Evolutionary conservation across 257 asterid species (phyloP).

Genomic region (Hygrophila difformis): DNA sequence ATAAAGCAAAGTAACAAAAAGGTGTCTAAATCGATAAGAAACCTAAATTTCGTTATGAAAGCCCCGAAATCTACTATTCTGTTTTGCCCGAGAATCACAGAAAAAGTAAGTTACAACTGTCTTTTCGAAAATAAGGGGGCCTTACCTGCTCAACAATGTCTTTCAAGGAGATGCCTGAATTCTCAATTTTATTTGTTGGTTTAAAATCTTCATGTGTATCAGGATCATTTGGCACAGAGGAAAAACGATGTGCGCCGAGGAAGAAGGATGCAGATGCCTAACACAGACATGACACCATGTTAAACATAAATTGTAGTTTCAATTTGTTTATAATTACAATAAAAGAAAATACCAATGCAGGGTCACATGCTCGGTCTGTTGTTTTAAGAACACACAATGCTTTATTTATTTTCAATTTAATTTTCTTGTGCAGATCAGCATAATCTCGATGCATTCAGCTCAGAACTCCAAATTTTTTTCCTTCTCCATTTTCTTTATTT

Average conservation of each 20-base stretch:
- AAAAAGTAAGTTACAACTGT: not conserved
- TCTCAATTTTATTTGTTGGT: constrained; percentile 56
- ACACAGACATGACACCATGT: constrained; percentile 11
- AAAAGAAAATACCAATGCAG: too few species aligned
- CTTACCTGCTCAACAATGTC: constrained; percentile 79
- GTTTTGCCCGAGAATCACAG: not conserved
- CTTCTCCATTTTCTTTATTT: too few species aligned
- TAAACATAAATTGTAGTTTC: constrained; percentile 8
- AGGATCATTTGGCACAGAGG: constrained; percentile 63
- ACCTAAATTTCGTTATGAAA: not conserved
- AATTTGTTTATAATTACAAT: too few species aligned
- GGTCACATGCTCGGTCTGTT: too few species aligned
- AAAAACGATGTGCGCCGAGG: constrained; percentile 32
- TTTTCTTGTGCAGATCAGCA: too few species aligned
- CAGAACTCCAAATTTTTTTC: too few species aligned
- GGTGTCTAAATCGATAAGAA: not conserved
- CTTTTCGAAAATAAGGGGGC: constrained; percentile 5
- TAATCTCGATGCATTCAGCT: too few species aligned
- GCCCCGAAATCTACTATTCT: too few species aligned
- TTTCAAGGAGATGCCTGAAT: constrained; percentile 45
- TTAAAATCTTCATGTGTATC: constrained; percentile 84
- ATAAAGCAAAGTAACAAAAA: not conserved
- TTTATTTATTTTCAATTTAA: too few species aligned
- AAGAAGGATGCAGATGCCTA: constrained; percentile 47
- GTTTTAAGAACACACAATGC: too few species aligned